Conservation (phyloP, 2,329 filamentous ascomycete genomes). For the Capronia americana region DNA sequence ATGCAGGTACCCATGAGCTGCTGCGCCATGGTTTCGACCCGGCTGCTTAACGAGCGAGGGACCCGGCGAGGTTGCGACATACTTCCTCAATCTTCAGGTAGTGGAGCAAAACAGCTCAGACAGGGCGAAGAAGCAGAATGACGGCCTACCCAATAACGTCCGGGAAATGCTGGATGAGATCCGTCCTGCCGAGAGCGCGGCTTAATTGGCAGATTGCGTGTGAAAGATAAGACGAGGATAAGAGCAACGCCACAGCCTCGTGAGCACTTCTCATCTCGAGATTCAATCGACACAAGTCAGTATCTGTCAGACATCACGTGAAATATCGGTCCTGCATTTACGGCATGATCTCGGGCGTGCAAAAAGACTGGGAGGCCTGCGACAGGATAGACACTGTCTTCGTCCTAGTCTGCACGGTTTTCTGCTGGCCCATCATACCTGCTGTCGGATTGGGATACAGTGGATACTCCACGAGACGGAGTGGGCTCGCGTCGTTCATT, state of each 20-base stretch:
- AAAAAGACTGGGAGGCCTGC: constrained; percentile 58
- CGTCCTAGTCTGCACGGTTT: constrained; percentile 58
- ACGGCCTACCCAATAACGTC: constrained; percentile 1
- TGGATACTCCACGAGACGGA: constrained; percentile 57
- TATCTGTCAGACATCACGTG: neutral
- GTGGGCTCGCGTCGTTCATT: constrained; percentile 57
- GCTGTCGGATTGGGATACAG: constrained; percentile 60
- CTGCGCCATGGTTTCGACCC: constrained; percentile 5
- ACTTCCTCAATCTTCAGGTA: neutral
- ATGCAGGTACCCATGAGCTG: constrained; percentile 30
- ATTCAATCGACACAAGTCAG: constrained; percentile 5
- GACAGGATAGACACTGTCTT: constrained; percentile 60
- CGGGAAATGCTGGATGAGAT: neutral
- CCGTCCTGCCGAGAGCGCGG: constrained; percentile 18
- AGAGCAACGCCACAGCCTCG: constrained; percentile 23
- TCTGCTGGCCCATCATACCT: constrained; percentile 61
- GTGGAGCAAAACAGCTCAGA: constrained; percentile 15
- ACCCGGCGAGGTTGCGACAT: neutral
- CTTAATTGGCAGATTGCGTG: constrained; percentile 20
- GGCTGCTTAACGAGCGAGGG: neutral
- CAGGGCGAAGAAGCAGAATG: neutral
- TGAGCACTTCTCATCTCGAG: constrained; percentile 16
- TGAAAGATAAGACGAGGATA: constrained; percentile 27
- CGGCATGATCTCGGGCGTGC: constrained; percentile 45
- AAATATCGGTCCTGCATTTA: neutral